Evolutionary conservation across 2,329 filamentous ascomycete species (phyloP).

Genomic region (Paraphaeosphaeria sporulosa): DNA sequence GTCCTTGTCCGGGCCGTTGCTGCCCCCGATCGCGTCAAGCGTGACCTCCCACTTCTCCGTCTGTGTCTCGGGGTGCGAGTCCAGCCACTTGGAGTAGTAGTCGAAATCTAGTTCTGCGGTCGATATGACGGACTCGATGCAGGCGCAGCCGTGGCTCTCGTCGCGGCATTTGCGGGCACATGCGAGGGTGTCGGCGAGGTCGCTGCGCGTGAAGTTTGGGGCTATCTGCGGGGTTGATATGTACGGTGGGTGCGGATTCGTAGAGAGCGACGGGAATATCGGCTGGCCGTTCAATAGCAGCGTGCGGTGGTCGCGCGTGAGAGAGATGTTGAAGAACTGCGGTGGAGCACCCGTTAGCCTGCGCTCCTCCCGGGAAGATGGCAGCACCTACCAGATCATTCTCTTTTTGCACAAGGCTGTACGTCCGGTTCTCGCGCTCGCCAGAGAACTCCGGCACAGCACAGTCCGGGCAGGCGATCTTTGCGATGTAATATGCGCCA

Average conservation of each 20-base stretch:
- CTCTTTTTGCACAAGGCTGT: constrained; percentile 24
- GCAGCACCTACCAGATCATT: constrained; percentile 35
- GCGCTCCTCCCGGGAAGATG: not conserved
- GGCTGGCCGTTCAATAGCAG: constrained; percentile 35
- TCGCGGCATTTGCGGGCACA: constrained; percentile 21
- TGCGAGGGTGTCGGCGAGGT: constrained; percentile 32
- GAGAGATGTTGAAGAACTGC: constrained; percentile 42
- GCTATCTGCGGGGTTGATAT: constrained; percentile 29
- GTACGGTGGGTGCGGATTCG: constrained; percentile 31
- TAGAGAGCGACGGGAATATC: constrained; percentile 36
- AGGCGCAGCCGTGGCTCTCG: constrained; percentile 9
- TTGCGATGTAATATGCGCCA: constrained; percentile 39
- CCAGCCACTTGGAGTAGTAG: constrained; percentile 26
- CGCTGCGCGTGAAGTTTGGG: constrained; percentile 31
- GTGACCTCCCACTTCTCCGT: constrained; percentile 38
- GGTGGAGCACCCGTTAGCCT: constrained; percentile 8
- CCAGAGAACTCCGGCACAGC: constrained; percentile 20
- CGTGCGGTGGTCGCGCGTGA: constrained; percentile 37
- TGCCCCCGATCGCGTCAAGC: constrained; percentile 40
- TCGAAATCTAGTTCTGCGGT: constrained; percentile 26
- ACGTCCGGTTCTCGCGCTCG: constrained; percentile 12
- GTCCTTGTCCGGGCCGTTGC: constrained; percentile 17
- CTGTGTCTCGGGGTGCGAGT: constrained; percentile 20
- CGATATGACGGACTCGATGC: constrained; percentile 21
- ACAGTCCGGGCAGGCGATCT: constrained; percentile 41